Evolutionary conservation across 2,329 filamentous ascomycete species (phyloP), one percentile per base, ranked within the genome.

Genomic region (Clathrospora elynae): DNA sequence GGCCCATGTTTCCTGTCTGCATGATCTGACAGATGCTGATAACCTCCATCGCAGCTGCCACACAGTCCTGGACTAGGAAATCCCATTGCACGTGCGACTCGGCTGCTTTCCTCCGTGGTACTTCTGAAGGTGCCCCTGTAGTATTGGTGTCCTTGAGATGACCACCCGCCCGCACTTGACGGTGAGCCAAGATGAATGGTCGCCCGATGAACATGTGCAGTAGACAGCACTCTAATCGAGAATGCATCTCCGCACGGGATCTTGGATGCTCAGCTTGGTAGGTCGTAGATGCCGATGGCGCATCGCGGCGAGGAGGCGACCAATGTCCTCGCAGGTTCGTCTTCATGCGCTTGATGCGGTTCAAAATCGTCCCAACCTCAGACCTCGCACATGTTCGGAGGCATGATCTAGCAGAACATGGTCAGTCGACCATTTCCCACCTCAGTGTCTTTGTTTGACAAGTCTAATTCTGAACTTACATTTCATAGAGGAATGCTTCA

Each of bases 161-260:
- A 12, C 1, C 20, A 13, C 13, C 29, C n/a, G 20, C 18, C n/a
- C 36, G 26, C 19, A 35, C 39, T 18, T 45, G 48, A 28, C 36
- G 48, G 31, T 49, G 48, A 18, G 48, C 37, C 11, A 51, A 34
- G 13, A 53, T 46, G 24, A 53, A 51, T 7, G 48, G 44, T 30
- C 51, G 32, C 7, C 51, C 51, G 8, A 51, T 42, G 20, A 53
- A 53, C 23, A 53, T 53, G 26, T 50, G 43, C 16, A 51, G 23
- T 2, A 51, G 32, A 24, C 36, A 49, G 32, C 42, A 51, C 35
- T 49, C 43, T 9, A 53, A 29, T 6, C 40, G 42, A 8, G 36
- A 35, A 12, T 51, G 39, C 4, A 43, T 20, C 12, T 19, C 23
- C 12, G 25, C 36, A n/a, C 47, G 50, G 2, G 41, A 25, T 17